These are phyloP conservation scores for Dianthus caryophyllus DNA, from an alignment of 148 eudicot genomes.

Conservation along the genomic window DNA sequence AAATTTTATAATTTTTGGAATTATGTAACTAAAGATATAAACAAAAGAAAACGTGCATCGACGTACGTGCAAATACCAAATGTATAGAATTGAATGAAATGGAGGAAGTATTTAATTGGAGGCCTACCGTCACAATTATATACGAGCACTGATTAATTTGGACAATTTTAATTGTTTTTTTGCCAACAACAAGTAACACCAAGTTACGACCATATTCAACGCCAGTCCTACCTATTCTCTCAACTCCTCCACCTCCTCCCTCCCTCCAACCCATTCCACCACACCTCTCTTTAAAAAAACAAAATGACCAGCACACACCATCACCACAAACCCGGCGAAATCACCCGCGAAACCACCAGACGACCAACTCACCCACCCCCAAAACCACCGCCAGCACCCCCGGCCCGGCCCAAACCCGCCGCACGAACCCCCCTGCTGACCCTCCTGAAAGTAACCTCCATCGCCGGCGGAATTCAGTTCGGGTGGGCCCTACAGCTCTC, in stretches of 20 bases:
- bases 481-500: conserved; percentile 97
- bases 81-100: too few species aligned
- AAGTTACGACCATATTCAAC: too few species aligned
- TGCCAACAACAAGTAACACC: too few species aligned
- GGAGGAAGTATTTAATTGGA: too few species aligned
- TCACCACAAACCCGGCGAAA: background rate
- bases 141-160: too few species aligned
- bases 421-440: conserved; percentile 33
- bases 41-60: too few species aligned
- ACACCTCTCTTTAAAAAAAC: background rate
- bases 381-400: conserved; percentile 20
- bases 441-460: conserved; percentile 64
- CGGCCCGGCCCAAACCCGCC: conserved; percentile 8
- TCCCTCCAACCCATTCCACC: background rate
- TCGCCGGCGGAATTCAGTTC: conserved; percentile 92
- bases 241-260: background rate
- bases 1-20: too few species aligned
- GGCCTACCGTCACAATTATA: too few species aligned
- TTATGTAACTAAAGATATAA: too few species aligned
- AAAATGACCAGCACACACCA: background rate
- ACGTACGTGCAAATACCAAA: too few species aligned
- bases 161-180: too few species aligned
- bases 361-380: conserved; percentile 14
- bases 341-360: background rate
- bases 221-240: too few species aligned